These are phyloP conservation scores for Trypanosoma avium DNA, from an alignment of 208 protist species.

Conservation along the genomic window DNA sequence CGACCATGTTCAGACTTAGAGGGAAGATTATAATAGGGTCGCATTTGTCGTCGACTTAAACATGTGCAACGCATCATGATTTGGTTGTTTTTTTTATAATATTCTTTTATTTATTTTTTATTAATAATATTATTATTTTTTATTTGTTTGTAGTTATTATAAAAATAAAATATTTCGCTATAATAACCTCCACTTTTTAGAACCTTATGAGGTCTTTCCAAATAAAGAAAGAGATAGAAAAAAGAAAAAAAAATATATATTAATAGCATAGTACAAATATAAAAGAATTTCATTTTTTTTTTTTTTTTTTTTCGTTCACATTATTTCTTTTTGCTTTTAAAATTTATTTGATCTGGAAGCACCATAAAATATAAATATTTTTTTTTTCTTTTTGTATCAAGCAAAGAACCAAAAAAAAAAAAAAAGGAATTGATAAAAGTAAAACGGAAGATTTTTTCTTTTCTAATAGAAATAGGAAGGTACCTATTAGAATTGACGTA, in stretches of 20 bases:
- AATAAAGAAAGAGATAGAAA: not conserved
- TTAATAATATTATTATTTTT: too few relatives aligned
- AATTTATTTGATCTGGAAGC: not conserved
- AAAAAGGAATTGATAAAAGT: not conserved
- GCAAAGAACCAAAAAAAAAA: not conserved
- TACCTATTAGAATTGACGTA: slow-evolving; percentile 19
- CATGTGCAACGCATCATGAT: slow-evolving; percentile 47
- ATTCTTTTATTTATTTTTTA: not conserved
- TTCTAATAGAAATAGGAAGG: too few relatives aligned
- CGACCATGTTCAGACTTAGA: slow-evolving; percentile 83
- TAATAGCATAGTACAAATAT: too few relatives aligned
- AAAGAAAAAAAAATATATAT: slow-evolving; percentile 1
- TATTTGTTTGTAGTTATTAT: too few relatives aligned
- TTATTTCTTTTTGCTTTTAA: not conserved
- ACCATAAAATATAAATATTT: not conserved
- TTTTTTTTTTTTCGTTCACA: not conserved
- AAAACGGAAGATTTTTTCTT: slow-evolving; percentile 8
- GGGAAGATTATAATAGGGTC: slow-evolving; percentile 89
- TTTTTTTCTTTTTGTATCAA: not conserved
- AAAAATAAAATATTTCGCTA: not conserved
- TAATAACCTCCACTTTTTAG: too few relatives aligned
- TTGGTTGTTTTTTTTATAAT: not conserved
- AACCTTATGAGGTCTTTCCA: too few relatives aligned
- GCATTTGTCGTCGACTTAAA: slow-evolving; percentile 42
- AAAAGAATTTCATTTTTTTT: too few relatives aligned